Evolutionary conservation across 257 asterid genomes (phyloP).

Genomic region (Ligustrum vulgare): DNA sequence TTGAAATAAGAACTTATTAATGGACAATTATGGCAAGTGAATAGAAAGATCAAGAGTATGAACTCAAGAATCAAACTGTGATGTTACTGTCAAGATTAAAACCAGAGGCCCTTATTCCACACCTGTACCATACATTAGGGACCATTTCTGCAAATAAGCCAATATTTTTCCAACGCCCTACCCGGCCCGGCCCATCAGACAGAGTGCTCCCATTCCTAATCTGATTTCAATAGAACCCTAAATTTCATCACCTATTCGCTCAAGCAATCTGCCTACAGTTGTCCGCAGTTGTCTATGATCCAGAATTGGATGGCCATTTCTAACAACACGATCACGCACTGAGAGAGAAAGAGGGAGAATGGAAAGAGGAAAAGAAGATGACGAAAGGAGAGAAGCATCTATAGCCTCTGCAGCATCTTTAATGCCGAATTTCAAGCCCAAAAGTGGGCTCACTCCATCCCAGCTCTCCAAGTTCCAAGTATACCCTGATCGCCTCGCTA

Average conservation of each 20-base stretch:
- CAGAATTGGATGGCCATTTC: not conserved
- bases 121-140: too few species aligned
- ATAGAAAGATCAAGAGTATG: too few species aligned
- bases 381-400: constrained; percentile 65
- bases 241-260: not conserved
- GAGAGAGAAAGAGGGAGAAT: not conserved
- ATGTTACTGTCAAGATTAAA: too few species aligned
- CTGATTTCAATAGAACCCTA: not conserved
- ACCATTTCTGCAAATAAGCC: too few species aligned
- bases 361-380: constrained; percentile 43
- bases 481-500: not conserved
- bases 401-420: constrained; percentile 57
- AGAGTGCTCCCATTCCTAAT: too few species aligned
- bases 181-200: too few species aligned
- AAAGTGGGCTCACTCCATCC: constrained; percentile 37
- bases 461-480: constrained; percentile 80
- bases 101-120: too few species aligned
- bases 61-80: too few species aligned
- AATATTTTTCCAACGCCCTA: too few species aligned
- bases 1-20: too few species aligned
- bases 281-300: not conserved
- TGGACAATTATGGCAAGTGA: too few species aligned
- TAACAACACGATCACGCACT: not conserved
- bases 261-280: not conserved
- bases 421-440: constrained; percentile 56